Percentiles rank a stretch among this genome's conserved stretches.
Evolutionary conservation across 108 stramenopile species (phyloP).

Genomic region (Epithemia pelagica): DNA sequence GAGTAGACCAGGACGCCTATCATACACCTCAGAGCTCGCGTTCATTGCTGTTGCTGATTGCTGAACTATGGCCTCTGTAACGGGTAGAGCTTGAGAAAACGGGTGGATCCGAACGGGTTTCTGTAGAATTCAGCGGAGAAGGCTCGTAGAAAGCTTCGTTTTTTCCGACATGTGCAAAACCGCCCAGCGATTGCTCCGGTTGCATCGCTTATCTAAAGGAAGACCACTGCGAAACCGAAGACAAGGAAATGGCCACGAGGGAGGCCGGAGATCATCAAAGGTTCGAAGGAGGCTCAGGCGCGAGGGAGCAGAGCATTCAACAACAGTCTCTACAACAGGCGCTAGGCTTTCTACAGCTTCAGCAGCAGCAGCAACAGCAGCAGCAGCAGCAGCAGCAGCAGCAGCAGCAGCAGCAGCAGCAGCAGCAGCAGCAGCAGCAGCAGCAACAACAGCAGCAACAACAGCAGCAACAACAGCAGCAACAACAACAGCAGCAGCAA

Average conservation of each 20-base stretch:
- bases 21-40: no score
- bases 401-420: background rate
- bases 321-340: no score
- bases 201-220: no score
- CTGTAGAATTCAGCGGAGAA: background rate
- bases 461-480: constrained; percentile 1
- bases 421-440: background rate
- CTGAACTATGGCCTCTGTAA: no score
- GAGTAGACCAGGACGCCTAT: no score
- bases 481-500: background rate
- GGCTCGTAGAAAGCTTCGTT: background rate
- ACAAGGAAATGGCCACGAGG: background rate
- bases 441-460: constrained; percentile 9
- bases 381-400: background rate
- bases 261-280: background rate
- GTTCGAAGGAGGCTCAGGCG: no score
- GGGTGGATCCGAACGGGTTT: background rate
- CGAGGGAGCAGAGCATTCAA: no score
- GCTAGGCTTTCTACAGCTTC: background rate
- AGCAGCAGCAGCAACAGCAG: background rate
- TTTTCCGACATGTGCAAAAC: background rate
- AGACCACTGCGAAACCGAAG: no score
- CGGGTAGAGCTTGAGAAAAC: no score
- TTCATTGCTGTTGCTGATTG: no score
- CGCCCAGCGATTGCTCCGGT: no score